phyloP scores from a whole-genome alignment of 2,329 filamentous ascomycete genomes.

The Neonectria ditissima region DNA sequence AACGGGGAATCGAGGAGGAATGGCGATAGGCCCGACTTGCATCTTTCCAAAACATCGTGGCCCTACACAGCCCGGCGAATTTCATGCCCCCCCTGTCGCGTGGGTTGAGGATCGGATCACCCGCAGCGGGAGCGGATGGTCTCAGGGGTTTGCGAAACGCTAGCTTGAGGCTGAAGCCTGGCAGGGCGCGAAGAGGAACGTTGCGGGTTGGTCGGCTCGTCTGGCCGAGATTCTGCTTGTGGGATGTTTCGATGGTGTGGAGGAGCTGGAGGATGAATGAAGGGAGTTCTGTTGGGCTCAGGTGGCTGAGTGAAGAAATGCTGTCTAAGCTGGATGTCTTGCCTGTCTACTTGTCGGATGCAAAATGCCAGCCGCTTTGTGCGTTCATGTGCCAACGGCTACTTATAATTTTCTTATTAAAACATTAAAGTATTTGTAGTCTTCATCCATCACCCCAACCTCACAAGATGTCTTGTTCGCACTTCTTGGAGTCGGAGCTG shows the following conservation, averaged over 20 bases:
- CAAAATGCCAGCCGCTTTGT: neutral
- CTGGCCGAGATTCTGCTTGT: neutral
- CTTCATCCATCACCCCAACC: too few species aligned
- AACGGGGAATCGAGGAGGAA: neutral
- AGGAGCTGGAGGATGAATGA: neutral
- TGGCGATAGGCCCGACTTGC: slow-evolving; percentile 23
- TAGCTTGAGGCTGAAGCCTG: slow-evolving; percentile 27
- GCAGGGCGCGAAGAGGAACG: slow-evolving; percentile 1
- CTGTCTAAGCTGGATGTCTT: neutral
- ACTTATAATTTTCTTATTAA: too few species aligned
- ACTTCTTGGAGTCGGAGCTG: neutral
- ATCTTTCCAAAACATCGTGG: neutral
- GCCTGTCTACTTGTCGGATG: neutral
- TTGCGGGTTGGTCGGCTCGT: slow-evolving; percentile 3
- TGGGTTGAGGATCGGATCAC: slow-evolving; percentile 26
- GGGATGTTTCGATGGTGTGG: neutral
- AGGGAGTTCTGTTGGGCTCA: too few species aligned
- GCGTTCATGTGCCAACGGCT: too few species aligned
- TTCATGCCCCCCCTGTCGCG: slow-evolving; percentile 14
- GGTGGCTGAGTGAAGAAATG: neutral
- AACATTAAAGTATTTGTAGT: too few species aligned
- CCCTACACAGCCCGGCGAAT: slow-evolving; percentile 19
- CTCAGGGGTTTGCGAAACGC: slow-evolving; percentile 28
- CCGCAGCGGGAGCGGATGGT: slow-evolving; percentile 24
- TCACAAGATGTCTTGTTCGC: neutral